These are phyloP conservation scores for Plantago major DNA, from an alignment of 257 asterid genomes.

Conservation along the genomic window DNA sequence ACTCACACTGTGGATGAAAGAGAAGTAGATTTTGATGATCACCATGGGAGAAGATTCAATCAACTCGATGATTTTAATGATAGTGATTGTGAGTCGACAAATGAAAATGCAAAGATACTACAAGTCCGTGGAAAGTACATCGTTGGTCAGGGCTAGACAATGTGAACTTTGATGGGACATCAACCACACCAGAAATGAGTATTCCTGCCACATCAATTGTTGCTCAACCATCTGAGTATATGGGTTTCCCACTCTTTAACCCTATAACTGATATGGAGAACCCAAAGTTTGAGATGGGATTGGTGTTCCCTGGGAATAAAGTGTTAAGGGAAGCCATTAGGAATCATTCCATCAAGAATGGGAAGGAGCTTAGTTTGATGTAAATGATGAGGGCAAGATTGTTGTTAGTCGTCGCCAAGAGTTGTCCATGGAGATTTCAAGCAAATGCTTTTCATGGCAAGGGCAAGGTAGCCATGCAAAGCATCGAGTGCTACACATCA, in stretches of 20 bases:
- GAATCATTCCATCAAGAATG: neutral
- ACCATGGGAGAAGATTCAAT: no score
- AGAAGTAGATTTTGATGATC: no score
- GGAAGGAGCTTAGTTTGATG: neutral
- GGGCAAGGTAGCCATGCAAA: neutral
- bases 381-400: neutral
- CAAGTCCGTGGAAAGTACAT: no score
- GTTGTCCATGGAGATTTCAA: conserved; percentile 1
- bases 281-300: neutral
- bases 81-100: no score
- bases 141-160: no score
- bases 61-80: neutral
- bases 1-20: no score
- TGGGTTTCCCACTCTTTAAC: no score
- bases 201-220: no score
- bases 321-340: conserved; percentile 2
- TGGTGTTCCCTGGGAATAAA: neutral
- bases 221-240: no score
- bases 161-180: no score
- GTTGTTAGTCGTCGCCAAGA: neutral
- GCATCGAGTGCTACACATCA: neutral
- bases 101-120: no score
- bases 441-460: neutral
- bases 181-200: no score
- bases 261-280: neutral